Conservation (phyloP, 1,284 basidiomycete genomes). For the Cerioporus squamosus region DNA sequence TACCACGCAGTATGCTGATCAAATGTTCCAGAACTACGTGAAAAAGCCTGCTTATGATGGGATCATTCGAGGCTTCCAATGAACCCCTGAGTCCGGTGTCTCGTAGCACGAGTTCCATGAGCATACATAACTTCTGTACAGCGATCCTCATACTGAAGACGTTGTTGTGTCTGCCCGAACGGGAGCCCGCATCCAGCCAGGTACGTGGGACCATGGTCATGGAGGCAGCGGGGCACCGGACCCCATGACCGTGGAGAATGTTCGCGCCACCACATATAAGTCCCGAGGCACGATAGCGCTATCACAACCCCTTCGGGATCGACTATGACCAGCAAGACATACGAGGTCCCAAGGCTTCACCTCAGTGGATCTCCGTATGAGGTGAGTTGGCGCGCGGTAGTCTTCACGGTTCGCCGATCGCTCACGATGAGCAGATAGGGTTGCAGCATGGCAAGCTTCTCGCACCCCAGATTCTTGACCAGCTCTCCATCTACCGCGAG, state of each 20-base stretch:
- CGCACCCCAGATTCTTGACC: slow-evolving; percentile 33
- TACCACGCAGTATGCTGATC: background rate
- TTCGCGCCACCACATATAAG: no score
- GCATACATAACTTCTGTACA: no score
- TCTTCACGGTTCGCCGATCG: background rate
- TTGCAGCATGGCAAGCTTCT: slow-evolving; percentile 34
- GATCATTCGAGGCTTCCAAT: slow-evolving; percentile 22
- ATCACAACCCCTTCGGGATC: background rate
- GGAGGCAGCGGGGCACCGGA: background rate
- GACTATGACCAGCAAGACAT: slow-evolving; percentile 1
- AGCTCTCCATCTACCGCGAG: slow-evolving; percentile 36
- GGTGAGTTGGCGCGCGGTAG: background rate
- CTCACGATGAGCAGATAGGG: slow-evolving; percentile 32
- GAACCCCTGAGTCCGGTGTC: background rate
- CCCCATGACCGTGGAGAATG: slow-evolving; percentile 7
- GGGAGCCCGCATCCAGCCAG: background rate
- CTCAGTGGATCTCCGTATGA: slow-evolving; percentile 10
- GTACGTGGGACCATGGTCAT: background rate
- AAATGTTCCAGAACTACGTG: slow-evolving; percentile 14
- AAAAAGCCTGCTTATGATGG: slow-evolving; percentile 29
- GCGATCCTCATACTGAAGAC: no score
- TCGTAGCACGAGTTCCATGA: background rate
- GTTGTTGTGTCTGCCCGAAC: no score
- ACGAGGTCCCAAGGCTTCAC: slow-evolving; percentile 1
- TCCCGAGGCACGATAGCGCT: background rate